A percentile compares a stretch with the other conserved stretches of the same genome.
These are phyloP conservation scores for Chlorencoelia australis DNA, from an alignment of 2,329 filamentous ascomycete genomes.

Conservation along the genomic window DNA sequence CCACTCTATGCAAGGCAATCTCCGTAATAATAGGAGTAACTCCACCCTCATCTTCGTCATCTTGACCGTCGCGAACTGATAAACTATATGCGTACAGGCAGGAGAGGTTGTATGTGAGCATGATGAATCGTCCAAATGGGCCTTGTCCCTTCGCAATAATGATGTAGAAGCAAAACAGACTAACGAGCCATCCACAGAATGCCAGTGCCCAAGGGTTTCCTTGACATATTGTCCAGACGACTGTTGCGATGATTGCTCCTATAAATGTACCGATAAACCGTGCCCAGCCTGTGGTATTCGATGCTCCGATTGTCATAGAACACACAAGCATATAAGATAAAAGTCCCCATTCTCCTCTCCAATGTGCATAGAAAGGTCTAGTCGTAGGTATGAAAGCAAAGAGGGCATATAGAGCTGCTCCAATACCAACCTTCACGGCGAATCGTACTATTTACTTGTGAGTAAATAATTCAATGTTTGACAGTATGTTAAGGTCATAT, in stretches of 20 bases:
- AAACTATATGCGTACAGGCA: constrained; percentile 91
- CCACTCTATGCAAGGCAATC: constrained; percentile 79
- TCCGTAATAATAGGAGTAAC: constrained; percentile 74
- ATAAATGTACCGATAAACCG: constrained; percentile 80
- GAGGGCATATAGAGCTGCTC: constrained; percentile 79
- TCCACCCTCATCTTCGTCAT: constrained; percentile 83
- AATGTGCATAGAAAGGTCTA: constrained; percentile 70
- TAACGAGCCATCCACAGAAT: constrained; percentile 71
- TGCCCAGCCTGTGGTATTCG: constrained; percentile 83
- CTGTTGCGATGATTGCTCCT: constrained; percentile 64
- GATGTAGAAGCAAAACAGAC: constrained; percentile 78
- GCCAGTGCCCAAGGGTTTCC: constrained; percentile 69
- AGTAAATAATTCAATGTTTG: constrained; percentile 9
- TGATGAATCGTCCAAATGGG: constrained; percentile 84
- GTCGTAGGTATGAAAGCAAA: constrained; percentile 77
- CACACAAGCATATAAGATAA: constrained; percentile 97
- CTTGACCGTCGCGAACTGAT: constrained; percentile 66
- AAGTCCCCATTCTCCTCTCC: constrained; percentile 94
- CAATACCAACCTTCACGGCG: constrained; percentile 86
- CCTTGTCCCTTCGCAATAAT: constrained; percentile 77
- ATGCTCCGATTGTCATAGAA: constrained; percentile 92
- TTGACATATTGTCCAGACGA: constrained; percentile 67
- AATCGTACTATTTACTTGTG: constrained; percentile 44
- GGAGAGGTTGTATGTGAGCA: constrained; percentile 92
- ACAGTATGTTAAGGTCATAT: too few species aligned